A percentile compares a stretch with the other conserved stretches of the same genome.
These are phyloP conservation scores for Hypoxylon sp. DNA, from an alignment of 2,329 filamentous ascomycete species.

Conservation along the genomic window DNA sequence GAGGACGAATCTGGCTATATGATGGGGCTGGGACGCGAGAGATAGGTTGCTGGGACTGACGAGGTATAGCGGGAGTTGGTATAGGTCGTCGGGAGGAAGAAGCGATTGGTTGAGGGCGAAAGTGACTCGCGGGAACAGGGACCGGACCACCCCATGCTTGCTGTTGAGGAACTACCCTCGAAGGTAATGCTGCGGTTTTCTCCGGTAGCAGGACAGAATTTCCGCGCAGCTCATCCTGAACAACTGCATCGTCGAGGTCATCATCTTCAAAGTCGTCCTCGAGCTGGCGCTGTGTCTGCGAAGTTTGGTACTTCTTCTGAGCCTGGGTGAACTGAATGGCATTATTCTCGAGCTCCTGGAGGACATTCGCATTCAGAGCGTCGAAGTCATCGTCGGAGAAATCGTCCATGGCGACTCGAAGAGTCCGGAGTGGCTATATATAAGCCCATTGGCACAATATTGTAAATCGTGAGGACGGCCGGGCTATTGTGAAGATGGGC, in stretches of 20 bases:
- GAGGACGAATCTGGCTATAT: slow-evolving; percentile 60
- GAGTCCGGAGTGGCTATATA: slow-evolving; percentile 49
- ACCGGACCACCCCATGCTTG: slow-evolving; percentile 44
- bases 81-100: slow-evolving; percentile 29
- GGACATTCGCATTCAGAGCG: slow-evolving; percentile 67
- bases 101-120: slow-evolving; percentile 42
- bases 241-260: slow-evolving; percentile 69
- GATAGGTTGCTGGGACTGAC: slow-evolving; percentile 37
- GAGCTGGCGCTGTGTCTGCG: slow-evolving; percentile 45
- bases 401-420: slow-evolving; percentile 63
- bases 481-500: not conserved
- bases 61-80: slow-evolving; percentile 25
- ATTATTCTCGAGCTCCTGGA: slow-evolving; percentile 74
- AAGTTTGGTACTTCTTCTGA: slow-evolving; percentile 51
- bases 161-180: slow-evolving; percentile 40
- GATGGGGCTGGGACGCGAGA: slow-evolving; percentile 49
- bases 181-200: slow-evolving; percentile 30
- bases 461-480: not conserved
- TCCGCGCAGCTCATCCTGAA: slow-evolving; percentile 63
- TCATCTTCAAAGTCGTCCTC: slow-evolving; percentile 67
- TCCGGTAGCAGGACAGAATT: slow-evolving; percentile 52
- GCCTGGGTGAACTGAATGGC: slow-evolving; percentile 73
- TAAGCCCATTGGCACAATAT: slow-evolving; percentile 44
- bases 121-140: slow-evolving; percentile 45
- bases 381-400: slow-evolving; percentile 76